A percentile compares a stretch with the other conserved stretches of the same genome.
These are phyloP conservation scores for Polyporus arcularius DNA, from an alignment of 768 basidiomycete species.

Conservation along the genomic window DNA sequence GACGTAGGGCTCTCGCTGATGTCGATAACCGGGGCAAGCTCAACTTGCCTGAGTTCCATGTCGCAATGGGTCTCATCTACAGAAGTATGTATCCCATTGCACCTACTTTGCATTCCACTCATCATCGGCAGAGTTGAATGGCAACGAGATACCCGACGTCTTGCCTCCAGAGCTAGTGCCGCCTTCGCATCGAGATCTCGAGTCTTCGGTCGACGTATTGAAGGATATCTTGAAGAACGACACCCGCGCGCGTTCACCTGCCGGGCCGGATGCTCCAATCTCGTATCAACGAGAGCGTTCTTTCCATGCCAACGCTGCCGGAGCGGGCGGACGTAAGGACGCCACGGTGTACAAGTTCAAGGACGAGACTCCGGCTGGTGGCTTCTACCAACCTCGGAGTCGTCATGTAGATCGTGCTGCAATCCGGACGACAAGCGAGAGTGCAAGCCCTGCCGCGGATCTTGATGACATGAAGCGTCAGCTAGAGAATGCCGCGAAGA, in stretches of 20 bases:
- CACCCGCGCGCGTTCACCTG: constrained; percentile 69
- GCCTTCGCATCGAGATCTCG: constrained; percentile 87
- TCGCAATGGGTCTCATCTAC: constrained; percentile 98
- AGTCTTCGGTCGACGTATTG: constrained; percentile 85
- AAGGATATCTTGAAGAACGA: constrained; percentile 88
- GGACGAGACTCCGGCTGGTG: constrained; percentile 56
- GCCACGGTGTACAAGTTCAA: constrained; percentile 92
- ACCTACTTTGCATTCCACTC: background rate
- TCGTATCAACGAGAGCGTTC: constrained; percentile 73
- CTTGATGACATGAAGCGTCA: constrained; percentile 85
- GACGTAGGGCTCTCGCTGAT: constrained; percentile 86
- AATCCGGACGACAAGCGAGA: constrained; percentile 74
- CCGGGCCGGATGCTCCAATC: constrained; percentile 49
- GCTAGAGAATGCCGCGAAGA: constrained; percentile 74
- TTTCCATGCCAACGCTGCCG: constrained; percentile 56
- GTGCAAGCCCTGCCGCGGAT: constrained; percentile 60
- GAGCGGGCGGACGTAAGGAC: constrained; percentile 70
- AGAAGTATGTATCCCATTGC: constrained; percentile 64
- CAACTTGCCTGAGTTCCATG: constrained; percentile 94
- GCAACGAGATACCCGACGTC: constrained; percentile 83
- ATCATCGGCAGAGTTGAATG: constrained; percentile 71
- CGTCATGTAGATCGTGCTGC: constrained; percentile 86
- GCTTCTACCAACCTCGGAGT: constrained; percentile 76
- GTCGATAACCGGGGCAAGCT: constrained; percentile 92
- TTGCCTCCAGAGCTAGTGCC: constrained; percentile 91